Base-by-base conservation (phyloP, 306 rosid species). In the Acacia melanoxylon region DNA sequence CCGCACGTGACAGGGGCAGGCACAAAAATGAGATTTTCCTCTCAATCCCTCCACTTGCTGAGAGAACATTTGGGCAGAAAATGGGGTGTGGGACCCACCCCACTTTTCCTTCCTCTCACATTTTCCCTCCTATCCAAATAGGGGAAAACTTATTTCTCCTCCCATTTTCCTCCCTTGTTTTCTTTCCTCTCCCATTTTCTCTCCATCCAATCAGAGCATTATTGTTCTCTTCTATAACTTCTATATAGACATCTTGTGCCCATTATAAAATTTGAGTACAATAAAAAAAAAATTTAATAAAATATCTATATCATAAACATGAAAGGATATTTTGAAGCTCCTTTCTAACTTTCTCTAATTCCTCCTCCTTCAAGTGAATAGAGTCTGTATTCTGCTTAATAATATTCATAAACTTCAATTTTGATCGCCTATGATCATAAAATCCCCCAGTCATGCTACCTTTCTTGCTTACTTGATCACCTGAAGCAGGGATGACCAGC, bases 381-480 rank as follows among this genome's bases (percentile, higher is more conserved):
- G 87, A 80, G 81, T 86, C 89, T 12, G 87, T 74, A 76, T 89
- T 86, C 87, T 83, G 90, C 81, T 85, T 86, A 72, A 95, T 86
- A 54, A 87, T 81, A 79, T 88, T 91, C 94, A 95, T 92, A 81
- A 89, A 92, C 92, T 92, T 93, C 89, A 95, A 90, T 82, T 86
- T 95, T 56, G 99, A 92, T 70, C 96, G 89, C 68, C 99, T 89
- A 86, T 95, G 97, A 72, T 95, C 98, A 88, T 95, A 93, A 88
- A 95, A 95, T 78, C 99, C 99, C 62, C 99, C 99, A 0, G 99
- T 95, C 99, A 95, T 95, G 73, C 98, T 94, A 76, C 99, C 99
- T 86, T 95, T 95, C 92, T 93, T 95, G 93, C 99, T 95, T 63
- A 95, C 98, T 89, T 95, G 98, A 84, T 95, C 99, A 79, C 99